Evolutionary conservation across 192 early-diverging fungal species (phyloP).

Genomic region (Coemansia sp.): DNA sequence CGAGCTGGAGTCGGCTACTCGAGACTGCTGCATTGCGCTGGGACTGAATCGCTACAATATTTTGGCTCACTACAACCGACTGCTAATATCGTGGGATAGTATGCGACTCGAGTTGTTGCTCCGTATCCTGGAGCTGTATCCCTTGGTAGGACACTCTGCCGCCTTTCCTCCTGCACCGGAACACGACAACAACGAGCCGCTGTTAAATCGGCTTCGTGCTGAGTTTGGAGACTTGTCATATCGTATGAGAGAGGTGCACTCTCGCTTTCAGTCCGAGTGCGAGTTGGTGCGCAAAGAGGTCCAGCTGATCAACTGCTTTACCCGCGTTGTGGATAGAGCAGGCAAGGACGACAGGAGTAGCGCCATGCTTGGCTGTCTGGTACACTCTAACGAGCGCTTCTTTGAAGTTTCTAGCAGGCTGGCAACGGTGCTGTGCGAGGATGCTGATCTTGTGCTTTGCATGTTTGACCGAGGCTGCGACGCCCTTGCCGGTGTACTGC

Average conservation of each 20-base stretch:
- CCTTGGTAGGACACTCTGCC: conserved; percentile 1
- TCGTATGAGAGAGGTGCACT: conserved; percentile 16
- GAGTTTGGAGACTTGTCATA: conserved; percentile 41
- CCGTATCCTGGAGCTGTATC: conserved; percentile 26
- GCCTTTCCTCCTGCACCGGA: neutral
- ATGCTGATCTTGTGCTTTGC: conserved; percentile 8
- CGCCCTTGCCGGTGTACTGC: neutral
- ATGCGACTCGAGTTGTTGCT: conserved; percentile 26
- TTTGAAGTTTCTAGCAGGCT: conserved; percentile 18
- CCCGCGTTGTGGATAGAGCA: neutral
- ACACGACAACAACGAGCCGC: conserved; percentile 8
- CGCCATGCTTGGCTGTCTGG: neutral
- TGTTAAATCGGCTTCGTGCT: conserved; percentile 22
- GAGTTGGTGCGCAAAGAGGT: neutral
- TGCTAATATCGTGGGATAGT: conserved; percentile 28
- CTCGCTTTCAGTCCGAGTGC: conserved; percentile 1
- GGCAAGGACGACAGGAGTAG: neutral
- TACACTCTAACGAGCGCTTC: conserved; percentile 20
- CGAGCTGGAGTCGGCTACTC: conserved; percentile 14
- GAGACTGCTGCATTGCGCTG: conserved; percentile 22
- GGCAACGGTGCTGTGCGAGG: neutral
- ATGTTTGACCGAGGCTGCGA: conserved; percentile 8
- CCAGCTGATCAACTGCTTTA: conserved; percentile 4
- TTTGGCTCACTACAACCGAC: conserved; percentile 33
- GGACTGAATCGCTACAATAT: conserved; percentile 28